Evolutionary conservation across 257 asterid species (phyloP), one percentile per base, ranked within the genome.

Genomic region (Euphrasia confusa): DNA sequence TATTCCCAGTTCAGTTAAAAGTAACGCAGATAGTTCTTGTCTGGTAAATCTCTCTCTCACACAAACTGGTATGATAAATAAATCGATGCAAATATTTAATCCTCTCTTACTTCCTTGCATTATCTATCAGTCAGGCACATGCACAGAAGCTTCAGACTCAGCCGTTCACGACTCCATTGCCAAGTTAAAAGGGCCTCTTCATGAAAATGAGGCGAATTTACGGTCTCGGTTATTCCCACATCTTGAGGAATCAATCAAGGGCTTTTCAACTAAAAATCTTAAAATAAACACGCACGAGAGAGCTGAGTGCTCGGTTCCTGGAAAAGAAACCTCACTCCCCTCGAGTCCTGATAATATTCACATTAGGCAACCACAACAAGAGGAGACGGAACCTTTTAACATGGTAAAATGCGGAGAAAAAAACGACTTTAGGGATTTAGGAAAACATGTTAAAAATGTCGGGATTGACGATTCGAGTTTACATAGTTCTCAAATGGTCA

Each of bases 121-220:
- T 68, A 35, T 60, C 76, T 66, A 54, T 72, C 94, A 90, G 96
- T 74, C 95, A 68, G 88, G 81, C 71, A 58, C 72, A 10, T 71
- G 78, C 64, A 65, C 76, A 40, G 65, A 72, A 48, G 66, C 73
- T 80, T 79, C 88, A 30, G 75, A 80, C 71, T 76, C 76, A 63
- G 66, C 75, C 71, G 72, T 55, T 74, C 78, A 72, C 27, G 78
- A 66, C 61, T 37, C 77, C 80, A 28, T 67, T 14, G 61, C 72
- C 67, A 74, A 75, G 68, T 10, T 70, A 42, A 75, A 69, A 57
- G 77, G 72, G 61, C 48, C 66, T 67, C 47, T 65, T 63, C 69
- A 61, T n/a, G 80, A 66, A 66, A 76, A 75, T 40, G 83, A 74
- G 68, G 69, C 59, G 67, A 68, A 75, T 74, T 65, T 72, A 53